Base-by-base conservation (phyloP, 1,284 basidiomycete species). In the Tilletia setariae region DNA sequence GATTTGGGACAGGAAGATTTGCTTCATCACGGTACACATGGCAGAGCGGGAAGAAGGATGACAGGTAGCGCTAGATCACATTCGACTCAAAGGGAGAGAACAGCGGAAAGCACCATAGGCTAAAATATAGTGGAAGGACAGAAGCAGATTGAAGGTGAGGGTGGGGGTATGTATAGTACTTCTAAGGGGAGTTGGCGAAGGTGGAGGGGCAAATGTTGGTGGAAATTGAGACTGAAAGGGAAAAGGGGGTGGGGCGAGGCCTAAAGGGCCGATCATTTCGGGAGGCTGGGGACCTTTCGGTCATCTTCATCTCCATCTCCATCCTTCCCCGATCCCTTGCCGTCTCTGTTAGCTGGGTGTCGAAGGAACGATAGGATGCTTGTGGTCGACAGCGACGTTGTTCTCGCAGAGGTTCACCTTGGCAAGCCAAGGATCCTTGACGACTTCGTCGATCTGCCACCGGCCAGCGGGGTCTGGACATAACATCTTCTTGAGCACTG, bases 381-480 rank as follows among this genome's bases (percentile, higher is more conserved):
- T 65, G 47, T 65, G 64, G 21, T 65, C 47, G 44, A 28, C 19
- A 8, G 64, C 64, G 46, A 65, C 42, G 19, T 47, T 51, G 46
- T 35, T 65, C 42, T 46, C 64, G 44, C 64, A 65, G 16, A 51
- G 30, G 15, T 44, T 44, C 40, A 46, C 25, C 15, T 23, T 32
- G 23, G 42, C 23, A 25, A 97, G 84, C 94, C 94, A 98, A 63
- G 89, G 81, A 79, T 97, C 90, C 76, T 87, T 87, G 70, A 95
- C 85, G 63, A 92, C 88, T 65, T 94, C 92, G 74, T 98, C 94
- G 75, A 95, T 91, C 65, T 88, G 85, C 75, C 86, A 87, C 28
- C 95, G 86, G 53, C 86, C 84, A 84, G 91, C 91, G 19, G 94
- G 93, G 80, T 97, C 91, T 0, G 95, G 95, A 79, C 96, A 93